Percentiles rank a stretch among this genome's conserved stretches.
phyloP scores from a whole-genome alignment of 495 filamentous ascomycete species.

The Aspergillus nidulans region DNA sequence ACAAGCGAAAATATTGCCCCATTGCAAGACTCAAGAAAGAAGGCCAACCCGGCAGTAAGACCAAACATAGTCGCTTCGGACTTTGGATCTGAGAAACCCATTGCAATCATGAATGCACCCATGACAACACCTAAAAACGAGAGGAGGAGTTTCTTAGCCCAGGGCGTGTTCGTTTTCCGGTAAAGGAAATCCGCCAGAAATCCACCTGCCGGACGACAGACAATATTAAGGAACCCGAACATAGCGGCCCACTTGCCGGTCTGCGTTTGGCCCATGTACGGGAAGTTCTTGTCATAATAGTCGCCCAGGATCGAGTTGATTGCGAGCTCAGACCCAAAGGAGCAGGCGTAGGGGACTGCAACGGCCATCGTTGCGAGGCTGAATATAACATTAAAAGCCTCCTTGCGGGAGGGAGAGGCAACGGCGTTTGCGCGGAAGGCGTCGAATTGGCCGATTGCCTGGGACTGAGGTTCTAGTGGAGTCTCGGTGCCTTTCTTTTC shows the following conservation, averaged over 20 bases:
- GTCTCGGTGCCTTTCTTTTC: constrained; percentile 38
- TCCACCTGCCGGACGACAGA: constrained; percentile 71
- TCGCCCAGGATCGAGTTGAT: constrained; percentile 78
- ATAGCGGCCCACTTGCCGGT: constrained; percentile 79
- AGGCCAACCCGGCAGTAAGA: constrained; percentile 65
- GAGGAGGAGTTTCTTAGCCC: constrained; percentile 74
- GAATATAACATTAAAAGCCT: constrained; percentile 53
- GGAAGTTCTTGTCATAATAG: constrained; percentile 79
- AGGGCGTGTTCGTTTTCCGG: constrained; percentile 53
- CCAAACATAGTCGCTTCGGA: constrained; percentile 66
- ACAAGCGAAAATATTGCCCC: constrained; percentile 82
- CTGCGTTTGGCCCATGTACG: constrained; percentile 63
- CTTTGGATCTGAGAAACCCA: constrained; percentile 62
- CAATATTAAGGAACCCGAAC: constrained; percentile 83
- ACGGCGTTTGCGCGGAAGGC: constrained; percentile 55
- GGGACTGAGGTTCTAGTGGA: constrained; percentile 45
- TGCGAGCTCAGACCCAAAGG: constrained; percentile 80
- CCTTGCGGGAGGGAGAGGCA: constrained; percentile 58
- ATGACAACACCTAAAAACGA: constrained; percentile 57
- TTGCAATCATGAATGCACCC: constrained; percentile 64
- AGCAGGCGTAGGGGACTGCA: constrained; percentile 72
- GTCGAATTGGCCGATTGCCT: constrained; percentile 51
- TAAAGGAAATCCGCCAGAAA: constrained; percentile 71
- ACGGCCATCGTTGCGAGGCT: constrained; percentile 66
- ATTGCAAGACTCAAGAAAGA: constrained; percentile 82